Conservation (phyloP, 73 alveolate genomes). For the Blepharisma stoltei region DNA sequence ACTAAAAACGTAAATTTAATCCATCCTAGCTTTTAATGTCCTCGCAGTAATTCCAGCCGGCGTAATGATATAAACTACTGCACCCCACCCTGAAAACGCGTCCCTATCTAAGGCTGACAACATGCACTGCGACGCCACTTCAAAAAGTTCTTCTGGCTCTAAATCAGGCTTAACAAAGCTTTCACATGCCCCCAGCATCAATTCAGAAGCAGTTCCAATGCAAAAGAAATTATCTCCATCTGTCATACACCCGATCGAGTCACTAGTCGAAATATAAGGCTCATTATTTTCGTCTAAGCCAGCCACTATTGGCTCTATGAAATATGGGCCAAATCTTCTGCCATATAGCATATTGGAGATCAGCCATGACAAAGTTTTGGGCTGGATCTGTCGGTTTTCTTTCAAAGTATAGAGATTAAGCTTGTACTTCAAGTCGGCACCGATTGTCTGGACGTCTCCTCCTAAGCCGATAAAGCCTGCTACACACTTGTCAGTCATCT, state of each 20-base stretch:
- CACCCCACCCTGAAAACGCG: conserved; percentile 97
- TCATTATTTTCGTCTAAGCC: conserved; percentile 80
- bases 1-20: too few species aligned
- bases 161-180: conserved; percentile 80
- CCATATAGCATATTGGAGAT: conserved; percentile 88
- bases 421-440: conserved; percentile 69
- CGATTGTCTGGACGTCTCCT: conserved; percentile 91
- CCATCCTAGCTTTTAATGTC: conserved; percentile 78
- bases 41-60: conserved; percentile 44
- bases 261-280: conserved; percentile 89
- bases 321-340: conserved; percentile 92
- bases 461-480: conserved; percentile 92
- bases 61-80: conserved; percentile 74
- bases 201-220: conserved; percentile 86
- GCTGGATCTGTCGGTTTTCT: conserved; percentile 91
- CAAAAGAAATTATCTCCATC: conserved; percentile 73
- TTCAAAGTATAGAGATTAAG: conserved; percentile 78
- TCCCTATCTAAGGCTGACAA: conserved; percentile 93
- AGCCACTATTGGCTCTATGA: conserved; percentile 90
- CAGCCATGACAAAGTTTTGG: conserved; percentile 76
- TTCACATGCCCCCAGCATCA: conserved; percentile 90
- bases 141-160: conserved; percentile 86
- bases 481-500: conserved; percentile 80
- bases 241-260: conserved; percentile 87
- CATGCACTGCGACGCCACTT: conserved; percentile 81